These are phyloP conservation scores for Neonectria sp. DNA, from an alignment of 2,329 filamentous ascomycete genomes.

Conservation along the genomic window DNA sequence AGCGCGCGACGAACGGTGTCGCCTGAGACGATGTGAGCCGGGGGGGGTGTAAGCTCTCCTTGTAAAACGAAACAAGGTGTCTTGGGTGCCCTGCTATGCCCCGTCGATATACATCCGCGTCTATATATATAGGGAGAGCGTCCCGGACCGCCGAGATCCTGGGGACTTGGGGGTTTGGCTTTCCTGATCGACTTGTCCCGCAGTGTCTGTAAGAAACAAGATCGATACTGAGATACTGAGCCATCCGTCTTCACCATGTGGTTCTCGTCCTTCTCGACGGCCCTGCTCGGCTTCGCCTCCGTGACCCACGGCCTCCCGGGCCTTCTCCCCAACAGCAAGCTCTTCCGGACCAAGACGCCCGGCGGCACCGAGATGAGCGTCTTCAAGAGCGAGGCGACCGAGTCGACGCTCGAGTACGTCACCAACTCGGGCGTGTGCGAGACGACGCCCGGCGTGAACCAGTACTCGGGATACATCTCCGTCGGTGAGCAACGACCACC, in stretches of 20 bases:
- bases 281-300: constrained; percentile 36
- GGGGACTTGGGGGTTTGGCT: not conserved
- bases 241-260: constrained; percentile 31
- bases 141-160: not conserved
- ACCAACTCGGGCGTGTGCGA: constrained; percentile 63
- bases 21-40: constrained; percentile 22
- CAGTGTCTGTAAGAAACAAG: not conserved
- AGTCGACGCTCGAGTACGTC: constrained; percentile 43
- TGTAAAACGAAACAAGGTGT: constrained; percentile 7
- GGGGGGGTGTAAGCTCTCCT: not conserved
- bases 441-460: constrained; percentile 73
- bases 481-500: constrained; percentile 57
- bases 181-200: not conserved
- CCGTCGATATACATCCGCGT: not conserved
- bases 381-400: constrained; percentile 41
- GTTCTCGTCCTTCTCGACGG: constrained; percentile 36
- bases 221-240: not conserved
- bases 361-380: constrained; percentile 27
- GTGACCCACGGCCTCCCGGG: constrained; percentile 38
- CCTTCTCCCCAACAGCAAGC: constrained; percentile 35
- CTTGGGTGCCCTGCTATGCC: not conserved
- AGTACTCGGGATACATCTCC: constrained; percentile 75
- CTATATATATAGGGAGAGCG: not conserved
- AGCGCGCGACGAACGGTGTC: constrained; percentile 22
- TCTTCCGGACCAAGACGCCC: constrained; percentile 34